A percentile compares a stretch with the other conserved stretches of the same genome.
These are phyloP conservation scores for Petunia hybrid DNA, from an alignment of 305 asterid species.

Conservation along the genomic window DNA sequence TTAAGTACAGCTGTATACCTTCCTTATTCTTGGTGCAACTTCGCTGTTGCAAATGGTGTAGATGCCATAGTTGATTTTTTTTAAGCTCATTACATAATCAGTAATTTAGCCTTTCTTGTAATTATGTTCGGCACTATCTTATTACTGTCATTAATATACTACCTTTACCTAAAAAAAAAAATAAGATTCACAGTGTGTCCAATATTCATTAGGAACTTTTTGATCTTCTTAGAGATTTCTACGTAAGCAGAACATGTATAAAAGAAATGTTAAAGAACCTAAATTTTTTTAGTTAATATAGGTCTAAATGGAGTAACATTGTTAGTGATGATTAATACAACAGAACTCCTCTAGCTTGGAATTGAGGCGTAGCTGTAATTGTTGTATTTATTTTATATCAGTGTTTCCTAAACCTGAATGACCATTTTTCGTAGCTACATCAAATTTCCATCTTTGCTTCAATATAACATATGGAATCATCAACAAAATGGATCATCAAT, in stretches of 20 bases:
- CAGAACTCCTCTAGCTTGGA: background rate
- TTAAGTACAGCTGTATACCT: no score
- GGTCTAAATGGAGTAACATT: background rate
- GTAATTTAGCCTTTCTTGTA: no score
- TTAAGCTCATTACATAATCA: no score
- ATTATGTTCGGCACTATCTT: no score
- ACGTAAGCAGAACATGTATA: background rate
- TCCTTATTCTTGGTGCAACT: no score
- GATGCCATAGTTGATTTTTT: no score
- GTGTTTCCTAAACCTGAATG: background rate
- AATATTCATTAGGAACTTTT: background rate
- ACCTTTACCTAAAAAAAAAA: no score
- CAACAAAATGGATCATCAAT: background rate
- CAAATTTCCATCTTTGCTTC: conserved; percentile 7
- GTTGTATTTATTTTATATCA: background rate
- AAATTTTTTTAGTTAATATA: background rate
- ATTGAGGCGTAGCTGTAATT: background rate
- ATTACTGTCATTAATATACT: no score
- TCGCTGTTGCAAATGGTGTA: no score
- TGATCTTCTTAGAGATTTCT: background rate
- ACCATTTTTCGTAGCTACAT: background rate
- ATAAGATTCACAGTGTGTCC: background rate
- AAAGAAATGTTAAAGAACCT: background rate
- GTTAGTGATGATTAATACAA: background rate
- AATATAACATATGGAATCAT: background rate